Conservation (phyloP, 2,329 filamentous ascomycete species). For the Teratosphaeria zuluensis region DNA sequence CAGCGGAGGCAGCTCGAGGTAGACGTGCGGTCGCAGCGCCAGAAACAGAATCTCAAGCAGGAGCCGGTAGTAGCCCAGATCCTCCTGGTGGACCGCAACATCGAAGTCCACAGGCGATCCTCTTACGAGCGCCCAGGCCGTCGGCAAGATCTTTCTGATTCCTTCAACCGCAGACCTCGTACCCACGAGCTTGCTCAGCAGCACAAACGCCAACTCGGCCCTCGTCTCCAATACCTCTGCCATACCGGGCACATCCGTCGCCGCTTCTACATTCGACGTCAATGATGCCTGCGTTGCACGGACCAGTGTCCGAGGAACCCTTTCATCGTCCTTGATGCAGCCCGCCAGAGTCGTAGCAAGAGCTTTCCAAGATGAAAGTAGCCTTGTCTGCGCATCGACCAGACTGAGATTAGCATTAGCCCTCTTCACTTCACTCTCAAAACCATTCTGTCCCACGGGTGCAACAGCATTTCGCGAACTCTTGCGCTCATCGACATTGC, state of each 20-base stretch:
- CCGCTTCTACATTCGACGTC: constrained; percentile 61
- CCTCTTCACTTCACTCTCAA: constrained; percentile 69
- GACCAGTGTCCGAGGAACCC: constrained; percentile 59
- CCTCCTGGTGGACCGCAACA: constrained; percentile 44
- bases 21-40: constrained; percentile 55
- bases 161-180: constrained; percentile 39
- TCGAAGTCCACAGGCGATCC: constrained; percentile 49
- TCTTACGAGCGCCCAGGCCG: constrained; percentile 52
- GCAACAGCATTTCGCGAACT: background rate
- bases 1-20: constrained; percentile 4
- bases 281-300: constrained; percentile 70
- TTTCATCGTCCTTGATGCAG: constrained; percentile 41
- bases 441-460: constrained; percentile 41
- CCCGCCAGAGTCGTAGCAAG: constrained; percentile 74
- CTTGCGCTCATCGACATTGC: constrained; percentile 34
- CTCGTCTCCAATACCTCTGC: constrained; percentile 64
- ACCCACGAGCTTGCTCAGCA: constrained; percentile 69
- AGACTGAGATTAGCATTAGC: constrained; percentile 87
- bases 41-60: constrained; percentile 80
- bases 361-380: constrained; percentile 85
- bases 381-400: constrained; percentile 78
- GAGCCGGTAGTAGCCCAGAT: constrained; percentile 67
- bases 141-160: constrained; percentile 45
- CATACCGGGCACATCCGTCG: constrained; percentile 73
- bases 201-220: constrained; percentile 68